A percentile compares a stretch with the other conserved stretches of the same genome.
Evolutionary conservation across 768 basidiomycete genomes (phyloP).

Genomic region (Russula sp.): DNA sequence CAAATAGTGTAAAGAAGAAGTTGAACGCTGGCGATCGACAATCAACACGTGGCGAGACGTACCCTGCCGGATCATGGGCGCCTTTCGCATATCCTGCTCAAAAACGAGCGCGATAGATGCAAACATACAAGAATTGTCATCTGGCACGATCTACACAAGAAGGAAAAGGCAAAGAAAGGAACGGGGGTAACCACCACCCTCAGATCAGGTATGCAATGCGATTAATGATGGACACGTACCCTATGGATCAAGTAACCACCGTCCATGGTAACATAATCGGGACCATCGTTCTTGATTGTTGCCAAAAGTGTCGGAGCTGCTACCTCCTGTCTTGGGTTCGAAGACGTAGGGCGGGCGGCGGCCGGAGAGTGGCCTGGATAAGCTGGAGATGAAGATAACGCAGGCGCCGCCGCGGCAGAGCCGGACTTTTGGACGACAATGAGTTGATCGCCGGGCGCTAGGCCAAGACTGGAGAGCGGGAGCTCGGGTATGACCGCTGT

Average conservation of each 20-base stretch:
- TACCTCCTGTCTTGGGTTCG: slow-evolving; percentile 25
- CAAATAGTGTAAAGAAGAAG: neutral
- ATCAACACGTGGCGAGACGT: slow-evolving; percentile 30
- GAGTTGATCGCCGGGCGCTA: slow-evolving; percentile 79
- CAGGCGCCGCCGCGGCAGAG: slow-evolving; percentile 26
- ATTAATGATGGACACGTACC: slow-evolving; percentile 41
- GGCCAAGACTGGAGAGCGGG: slow-evolving; percentile 70
- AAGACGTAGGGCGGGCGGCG: slow-evolving; percentile 30
- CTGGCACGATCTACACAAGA: slow-evolving; percentile 73
- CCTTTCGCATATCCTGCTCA: slow-evolving; percentile 74
- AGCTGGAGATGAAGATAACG: slow-evolving; percentile 22
- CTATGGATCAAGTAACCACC: slow-evolving; percentile 72
- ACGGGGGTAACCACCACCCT: neutral
- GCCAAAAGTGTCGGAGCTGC: slow-evolving; percentile 29
- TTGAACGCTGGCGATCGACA: neutral
- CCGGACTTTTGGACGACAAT: slow-evolving; percentile 58
- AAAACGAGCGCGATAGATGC: slow-evolving; percentile 83
- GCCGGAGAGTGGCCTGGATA: slow-evolving; percentile 30
- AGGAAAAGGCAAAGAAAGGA: neutral
- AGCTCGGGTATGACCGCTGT: slow-evolving; percentile 65
- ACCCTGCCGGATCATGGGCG: slow-evolving; percentile 72
- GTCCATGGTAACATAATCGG: slow-evolving; percentile 58
- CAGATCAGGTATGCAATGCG: neutral
- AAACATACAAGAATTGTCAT: slow-evolving; percentile 96
- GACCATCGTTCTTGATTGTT: slow-evolving; percentile 38